Conservation (phyloP, 2,329 filamentous ascomycete species). For the Mariannaea elegans region DNA sequence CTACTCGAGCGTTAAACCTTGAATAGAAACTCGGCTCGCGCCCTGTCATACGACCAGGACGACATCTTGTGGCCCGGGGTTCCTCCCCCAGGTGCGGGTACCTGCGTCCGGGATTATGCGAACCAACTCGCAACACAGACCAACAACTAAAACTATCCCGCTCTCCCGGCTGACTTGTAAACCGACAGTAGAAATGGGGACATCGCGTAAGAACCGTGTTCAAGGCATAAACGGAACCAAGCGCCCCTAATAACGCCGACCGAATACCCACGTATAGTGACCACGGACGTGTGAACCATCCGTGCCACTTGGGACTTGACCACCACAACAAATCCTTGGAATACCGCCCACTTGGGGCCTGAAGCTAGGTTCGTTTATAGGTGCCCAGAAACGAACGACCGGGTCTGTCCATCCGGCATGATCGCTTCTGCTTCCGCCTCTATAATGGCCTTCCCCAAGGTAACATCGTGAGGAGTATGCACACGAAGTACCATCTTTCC, state of each 20-base stretch:
- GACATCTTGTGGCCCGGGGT: not conserved
- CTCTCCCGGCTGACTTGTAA: no score
- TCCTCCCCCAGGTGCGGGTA: not conserved
- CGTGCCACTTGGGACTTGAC: not conserved
- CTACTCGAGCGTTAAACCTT: no score
- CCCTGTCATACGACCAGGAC: constrained; percentile 2
- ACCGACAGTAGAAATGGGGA: no score
- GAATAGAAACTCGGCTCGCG: not conserved
- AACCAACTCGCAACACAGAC: not conserved
- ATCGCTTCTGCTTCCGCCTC: not conserved
- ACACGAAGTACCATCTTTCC: not conserved
- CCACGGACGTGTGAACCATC: not conserved
- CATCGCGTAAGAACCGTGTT: not conserved
- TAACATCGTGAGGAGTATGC: not conserved
- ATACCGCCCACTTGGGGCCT: not conserved
- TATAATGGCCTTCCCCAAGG: not conserved
- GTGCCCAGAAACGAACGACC: not conserved
- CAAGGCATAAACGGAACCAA: not conserved
- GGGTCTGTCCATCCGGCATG: constrained; percentile 4
- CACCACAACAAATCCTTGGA: not conserved
- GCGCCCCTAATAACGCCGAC: no score
- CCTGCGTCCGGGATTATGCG: constrained; percentile 8
- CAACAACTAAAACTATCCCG: no score
- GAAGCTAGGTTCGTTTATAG: no score
- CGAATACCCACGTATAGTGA: not conserved